phyloP scores from a whole-genome alignment of 352 stramenopile species.

The Phytophthora pistaciae region DNA sequence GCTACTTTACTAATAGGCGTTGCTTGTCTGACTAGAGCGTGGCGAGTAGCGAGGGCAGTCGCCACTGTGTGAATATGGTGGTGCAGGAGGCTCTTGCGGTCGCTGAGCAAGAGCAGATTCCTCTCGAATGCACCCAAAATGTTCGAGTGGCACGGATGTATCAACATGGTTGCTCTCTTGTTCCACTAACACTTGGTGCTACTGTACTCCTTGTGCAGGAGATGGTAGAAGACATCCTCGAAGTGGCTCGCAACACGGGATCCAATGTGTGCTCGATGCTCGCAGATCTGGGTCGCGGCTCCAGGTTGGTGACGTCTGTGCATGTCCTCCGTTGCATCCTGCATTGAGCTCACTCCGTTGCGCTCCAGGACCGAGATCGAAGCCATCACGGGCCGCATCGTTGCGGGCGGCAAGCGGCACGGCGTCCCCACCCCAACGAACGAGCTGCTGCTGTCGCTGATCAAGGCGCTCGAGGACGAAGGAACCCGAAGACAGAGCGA shows the following conservation, averaged over 20 bases:
- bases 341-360: background rate
- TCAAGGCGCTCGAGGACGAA: conserved; percentile 67
- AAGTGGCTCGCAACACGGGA: conserved; percentile 58
- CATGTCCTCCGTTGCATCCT: background rate
- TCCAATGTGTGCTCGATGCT: conserved; percentile 84
- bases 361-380: conserved; percentile 75
- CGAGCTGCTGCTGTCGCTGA: conserved; percentile 56
- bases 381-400: conserved; percentile 72
- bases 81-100: conserved; percentile 68
- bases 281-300: conserved; percentile 69
- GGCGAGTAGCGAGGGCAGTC: conserved; percentile 51
- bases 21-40: conserved; percentile 44
- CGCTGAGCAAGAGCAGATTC: conserved; percentile 52
- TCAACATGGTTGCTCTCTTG: background rate
- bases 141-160: conserved; percentile 1
- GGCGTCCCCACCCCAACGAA: conserved; percentile 73
- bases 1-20: background rate
- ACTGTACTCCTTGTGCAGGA: conserved; percentile 39
- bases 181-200: conserved; percentile 4
- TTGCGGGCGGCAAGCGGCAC: conserved; percentile 51
- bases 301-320: conserved; percentile 36
- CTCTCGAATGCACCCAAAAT: conserved; percentile 44
- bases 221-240: conserved; percentile 62
- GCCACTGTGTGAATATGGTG: conserved; percentile 52
- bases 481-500: conserved; percentile 9